These are phyloP conservation scores for Cercophora sp. DNA, from an alignment of 495 filamentous ascomycete species.

Conservation along the genomic window DNA sequence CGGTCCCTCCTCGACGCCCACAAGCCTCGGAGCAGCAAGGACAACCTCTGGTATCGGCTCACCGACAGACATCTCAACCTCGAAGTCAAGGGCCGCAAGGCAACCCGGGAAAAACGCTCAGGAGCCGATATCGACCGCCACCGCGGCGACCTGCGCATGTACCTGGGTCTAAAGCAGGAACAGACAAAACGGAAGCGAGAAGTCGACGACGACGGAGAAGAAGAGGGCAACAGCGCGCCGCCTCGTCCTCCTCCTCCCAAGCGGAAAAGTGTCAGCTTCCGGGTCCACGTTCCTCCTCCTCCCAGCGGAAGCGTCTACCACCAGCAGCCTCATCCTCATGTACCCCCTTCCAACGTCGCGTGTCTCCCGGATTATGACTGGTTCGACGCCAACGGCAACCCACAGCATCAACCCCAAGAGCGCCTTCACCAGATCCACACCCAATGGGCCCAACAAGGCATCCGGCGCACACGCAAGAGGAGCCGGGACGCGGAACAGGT, in stretches of 20 bases:
- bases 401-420: too few species aligned
- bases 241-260: too few species aligned
- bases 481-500: background rate
- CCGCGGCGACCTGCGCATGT: conserved; percentile 30
- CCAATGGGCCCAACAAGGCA: background rate
- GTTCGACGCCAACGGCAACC: too few species aligned
- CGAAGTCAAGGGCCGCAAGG: conserved; percentile 17
- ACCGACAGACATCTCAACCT: conserved; percentile 20
- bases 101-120: conserved; percentile 23
- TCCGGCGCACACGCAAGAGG: conserved; percentile 6
- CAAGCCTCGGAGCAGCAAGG: background rate
- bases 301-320: too few species aligned
- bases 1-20: background rate
- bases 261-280: background rate
- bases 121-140: conserved; percentile 37
- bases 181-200: background rate
- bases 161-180: conserved; percentile 12
- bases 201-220: background rate
- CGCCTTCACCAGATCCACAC: background rate
- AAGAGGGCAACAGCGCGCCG: background rate
- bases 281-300: too few species aligned
- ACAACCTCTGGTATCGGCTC: conserved; percentile 28
- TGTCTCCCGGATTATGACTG: too few species aligned
- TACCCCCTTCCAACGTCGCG: too few species aligned
- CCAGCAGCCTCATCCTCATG: too few species aligned